A percentile compares a stretch with the other conserved stretches of the same genome.
phyloP scores from a whole-genome alignment of 2,329 filamentous ascomycete species.

The Fusarium begoniae region DNA sequence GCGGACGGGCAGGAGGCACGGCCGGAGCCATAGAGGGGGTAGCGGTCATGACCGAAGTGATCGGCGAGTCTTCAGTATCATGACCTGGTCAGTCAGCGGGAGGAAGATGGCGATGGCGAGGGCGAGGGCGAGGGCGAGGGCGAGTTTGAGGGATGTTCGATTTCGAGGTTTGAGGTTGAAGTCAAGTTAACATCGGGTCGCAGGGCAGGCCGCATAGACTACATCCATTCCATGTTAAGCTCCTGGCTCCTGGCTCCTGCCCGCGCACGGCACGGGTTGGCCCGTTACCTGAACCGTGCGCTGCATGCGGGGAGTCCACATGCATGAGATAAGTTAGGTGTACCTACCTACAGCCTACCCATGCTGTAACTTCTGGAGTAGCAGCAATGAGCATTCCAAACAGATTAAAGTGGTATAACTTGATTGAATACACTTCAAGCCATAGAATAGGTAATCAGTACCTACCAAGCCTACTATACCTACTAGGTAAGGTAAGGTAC shows the following conservation, averaged over 20 bases:
- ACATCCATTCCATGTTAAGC: constrained; percentile 16
- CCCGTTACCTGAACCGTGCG: constrained; percentile 31
- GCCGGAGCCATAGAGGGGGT: constrained; percentile 28
- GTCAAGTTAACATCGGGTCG: constrained; percentile 38
- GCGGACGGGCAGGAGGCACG: constrained; percentile 31
- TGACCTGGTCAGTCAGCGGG: constrained; percentile 33
- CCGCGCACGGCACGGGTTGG: constrained; percentile 37
- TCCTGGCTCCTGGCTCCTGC: constrained; percentile 16
- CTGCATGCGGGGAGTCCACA: constrained; percentile 26
- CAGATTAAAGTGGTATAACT: not conserved
- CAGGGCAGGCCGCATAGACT: constrained; percentile 30
- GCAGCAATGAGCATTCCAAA: constrained; percentile 14
- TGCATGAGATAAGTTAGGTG: constrained; percentile 15
- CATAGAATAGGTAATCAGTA: not conserved
- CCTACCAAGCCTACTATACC: not conserved
- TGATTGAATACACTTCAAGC: not conserved
- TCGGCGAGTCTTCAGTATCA: constrained; percentile 33
- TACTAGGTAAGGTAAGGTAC: not conserved
- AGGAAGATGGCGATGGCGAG: not conserved
- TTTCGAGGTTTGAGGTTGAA: constrained; percentile 4
- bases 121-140: not conserved
- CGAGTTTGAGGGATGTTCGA: not conserved
- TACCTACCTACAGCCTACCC: not conserved
- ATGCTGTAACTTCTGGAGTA: constrained; percentile 6
- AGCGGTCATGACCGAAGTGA: constrained; percentile 44